A percentile compares a stretch with the other conserved stretches of the same genome.
Conservation (phyloP, 75 land plant genomes). For the Selaginella tamariscina region DNA sequence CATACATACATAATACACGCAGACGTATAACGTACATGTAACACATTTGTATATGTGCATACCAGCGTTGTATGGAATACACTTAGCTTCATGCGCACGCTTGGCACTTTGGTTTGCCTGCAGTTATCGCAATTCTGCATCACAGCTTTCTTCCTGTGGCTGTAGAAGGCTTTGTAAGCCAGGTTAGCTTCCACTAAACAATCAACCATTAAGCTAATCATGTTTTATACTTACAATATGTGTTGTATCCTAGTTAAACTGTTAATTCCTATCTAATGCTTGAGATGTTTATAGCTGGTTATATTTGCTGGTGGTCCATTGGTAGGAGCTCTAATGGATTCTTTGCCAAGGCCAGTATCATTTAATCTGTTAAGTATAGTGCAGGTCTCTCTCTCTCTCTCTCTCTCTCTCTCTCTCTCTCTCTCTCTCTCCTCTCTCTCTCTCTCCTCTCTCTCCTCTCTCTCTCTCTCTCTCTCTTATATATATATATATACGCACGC, state of each 20-base stretch:
- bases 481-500: background rate
- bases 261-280: background rate
- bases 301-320: slow-evolving; percentile 74
- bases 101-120: slow-evolving; percentile 92
- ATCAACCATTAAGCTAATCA: background rate
- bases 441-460: background rate
- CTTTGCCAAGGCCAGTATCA: slow-evolving; percentile 59
- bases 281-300: slow-evolving; percentile 39
- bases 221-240: background rate
- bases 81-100: slow-evolving; percentile 44
- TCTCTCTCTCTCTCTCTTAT: background rate
- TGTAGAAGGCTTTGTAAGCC: slow-evolving; percentile 63
- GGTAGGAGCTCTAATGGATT: slow-evolving; percentile 87
- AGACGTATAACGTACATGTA: too few relatives aligned
- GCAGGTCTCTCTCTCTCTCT: slow-evolving; percentile 37
- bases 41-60: background rate
- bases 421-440: background rate
- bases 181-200: slow-evolving; percentile 32
- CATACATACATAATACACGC: too few relatives aligned
- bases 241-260: background rate
- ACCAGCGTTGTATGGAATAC: background rate
- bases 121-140: slow-evolving; percentile 77
- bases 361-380: slow-evolving; percentile 51
- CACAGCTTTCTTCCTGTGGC: slow-evolving; percentile 86
- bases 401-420: background rate